These are phyloP conservation scores for Arbutus unedo DNA, from an alignment of 148 eudicot genomes.

Conservation along the genomic window DNA sequence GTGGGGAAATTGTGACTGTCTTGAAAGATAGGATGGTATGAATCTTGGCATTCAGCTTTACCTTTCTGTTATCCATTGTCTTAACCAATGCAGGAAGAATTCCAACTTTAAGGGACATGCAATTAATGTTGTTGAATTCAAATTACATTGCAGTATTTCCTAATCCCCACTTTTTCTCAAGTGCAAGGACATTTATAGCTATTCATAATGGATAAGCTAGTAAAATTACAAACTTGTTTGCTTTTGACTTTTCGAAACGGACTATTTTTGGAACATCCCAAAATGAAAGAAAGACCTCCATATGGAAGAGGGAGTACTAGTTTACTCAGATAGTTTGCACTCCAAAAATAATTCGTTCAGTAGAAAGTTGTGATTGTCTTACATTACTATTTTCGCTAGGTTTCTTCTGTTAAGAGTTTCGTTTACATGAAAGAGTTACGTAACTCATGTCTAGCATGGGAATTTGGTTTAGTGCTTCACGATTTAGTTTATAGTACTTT, in stretches of 20 bases:
- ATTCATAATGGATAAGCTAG: background rate
- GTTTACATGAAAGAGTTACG: no score
- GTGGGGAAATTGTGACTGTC: constrained; percentile 25
- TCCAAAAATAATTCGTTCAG: no score
- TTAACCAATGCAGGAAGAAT: background rate
- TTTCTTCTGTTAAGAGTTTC: no score
- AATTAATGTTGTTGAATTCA: background rate
- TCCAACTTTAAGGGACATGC: background rate
- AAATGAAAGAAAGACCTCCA: background rate
- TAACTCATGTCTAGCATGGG: no score
- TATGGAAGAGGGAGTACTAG: background rate
- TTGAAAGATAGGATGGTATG: constrained; percentile 39
- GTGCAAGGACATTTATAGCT: background rate
- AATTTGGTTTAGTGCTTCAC: no score
- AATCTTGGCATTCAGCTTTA: background rate
- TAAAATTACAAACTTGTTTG: background rate
- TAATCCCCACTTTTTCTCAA: background rate
- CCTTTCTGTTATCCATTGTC: background rate
- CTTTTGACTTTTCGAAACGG: background rate
- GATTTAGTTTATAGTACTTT: no score
- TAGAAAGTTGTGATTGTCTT: no score
- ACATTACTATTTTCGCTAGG: no score
- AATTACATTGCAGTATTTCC: background rate
- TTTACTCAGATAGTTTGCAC: background rate
- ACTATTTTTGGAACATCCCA: background rate